phyloP scores from a whole-genome alignment of 2,329 filamentous ascomycete species.

The Ramularia endophylla region DNA sequence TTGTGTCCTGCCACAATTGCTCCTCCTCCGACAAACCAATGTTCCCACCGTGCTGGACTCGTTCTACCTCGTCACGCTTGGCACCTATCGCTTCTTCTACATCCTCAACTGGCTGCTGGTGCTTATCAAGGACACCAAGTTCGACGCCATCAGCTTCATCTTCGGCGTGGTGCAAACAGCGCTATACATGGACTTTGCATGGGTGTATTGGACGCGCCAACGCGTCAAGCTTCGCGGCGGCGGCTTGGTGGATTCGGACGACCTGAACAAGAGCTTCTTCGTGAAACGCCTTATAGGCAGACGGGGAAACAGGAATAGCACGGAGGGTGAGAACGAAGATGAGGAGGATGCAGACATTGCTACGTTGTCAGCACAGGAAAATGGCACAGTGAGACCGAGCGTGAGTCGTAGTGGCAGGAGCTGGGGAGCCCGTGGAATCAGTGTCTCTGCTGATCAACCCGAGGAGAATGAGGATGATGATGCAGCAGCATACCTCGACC shows the following conservation, averaged over 20 bases:
- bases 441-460: constrained; percentile 48
- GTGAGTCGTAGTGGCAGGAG: constrained; percentile 30
- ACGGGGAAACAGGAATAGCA: constrained; percentile 29
- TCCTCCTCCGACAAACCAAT: constrained; percentile 88
- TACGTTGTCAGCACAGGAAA: constrained; percentile 37
- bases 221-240: constrained; percentile 87
- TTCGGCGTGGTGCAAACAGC: constrained; percentile 87
- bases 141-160: constrained; percentile 63
- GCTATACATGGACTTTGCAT: constrained; percentile 89
- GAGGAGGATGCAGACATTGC: constrained; percentile 57
- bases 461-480: constrained; percentile 37
- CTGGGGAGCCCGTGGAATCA: constrained; percentile 55
- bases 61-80: constrained; percentile 86
- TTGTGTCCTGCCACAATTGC: constrained; percentile 82
- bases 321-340: constrained; percentile 42
- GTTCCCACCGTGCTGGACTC: constrained; percentile 95
- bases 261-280: constrained; percentile 79
- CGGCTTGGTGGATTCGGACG: constrained; percentile 83
- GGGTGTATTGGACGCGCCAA: constrained; percentile 93
- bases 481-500: constrained; percentile 31
- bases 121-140: constrained; percentile 50
- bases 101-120: constrained; percentile 79
- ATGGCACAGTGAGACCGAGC: constrained; percentile 23
- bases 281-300: constrained; percentile 70
- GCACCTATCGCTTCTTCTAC: constrained; percentile 83